phyloP scores from a whole-genome alignment of 2,329 filamentous ascomycete genomes.

The Trichoderma guizhouense region DNA sequence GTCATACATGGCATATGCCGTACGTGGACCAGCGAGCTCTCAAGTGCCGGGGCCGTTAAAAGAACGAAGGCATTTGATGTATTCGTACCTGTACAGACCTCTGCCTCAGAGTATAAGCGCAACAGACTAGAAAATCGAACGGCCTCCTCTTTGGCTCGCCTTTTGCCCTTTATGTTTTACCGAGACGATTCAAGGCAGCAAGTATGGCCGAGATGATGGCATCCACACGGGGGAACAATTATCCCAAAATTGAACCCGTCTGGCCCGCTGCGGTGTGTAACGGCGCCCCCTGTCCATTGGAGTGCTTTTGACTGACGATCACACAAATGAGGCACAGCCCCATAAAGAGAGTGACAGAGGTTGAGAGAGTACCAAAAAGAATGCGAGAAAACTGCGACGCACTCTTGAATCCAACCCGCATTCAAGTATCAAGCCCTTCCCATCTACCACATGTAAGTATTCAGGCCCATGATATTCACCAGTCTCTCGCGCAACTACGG shows the following conservation, averaged over 20 bases:
- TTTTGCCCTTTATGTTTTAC: not conserved
- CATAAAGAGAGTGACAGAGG: not conserved
- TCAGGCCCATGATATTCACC: not conserved
- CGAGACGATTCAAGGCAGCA: not conserved
- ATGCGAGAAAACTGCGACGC: not conserved
- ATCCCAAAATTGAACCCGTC: not conserved
- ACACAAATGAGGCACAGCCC: not conserved
- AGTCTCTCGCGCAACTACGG: not conserved
- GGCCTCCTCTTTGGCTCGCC: not conserved
- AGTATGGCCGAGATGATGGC: not conserved
- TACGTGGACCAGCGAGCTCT: not conserved
- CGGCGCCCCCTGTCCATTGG: not conserved
- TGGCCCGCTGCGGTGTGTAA: not conserved
- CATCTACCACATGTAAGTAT: not conserved
- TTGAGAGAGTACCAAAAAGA: not conserved
- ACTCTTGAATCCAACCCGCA: not conserved
- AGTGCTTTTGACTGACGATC: not conserved
- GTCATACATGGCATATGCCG: not conserved
- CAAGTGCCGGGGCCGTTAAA: not conserved
- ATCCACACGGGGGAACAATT: not conserved
- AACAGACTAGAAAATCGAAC: not conserved
- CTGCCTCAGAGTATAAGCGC: not conserved
- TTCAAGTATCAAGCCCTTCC: not conserved
- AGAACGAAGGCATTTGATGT: not conserved
- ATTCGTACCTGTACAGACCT: not conserved